These are phyloP conservation scores for Cruciata laevipes DNA, from an alignment of 257 asterid genomes.

Conservation along the genomic window DNA sequence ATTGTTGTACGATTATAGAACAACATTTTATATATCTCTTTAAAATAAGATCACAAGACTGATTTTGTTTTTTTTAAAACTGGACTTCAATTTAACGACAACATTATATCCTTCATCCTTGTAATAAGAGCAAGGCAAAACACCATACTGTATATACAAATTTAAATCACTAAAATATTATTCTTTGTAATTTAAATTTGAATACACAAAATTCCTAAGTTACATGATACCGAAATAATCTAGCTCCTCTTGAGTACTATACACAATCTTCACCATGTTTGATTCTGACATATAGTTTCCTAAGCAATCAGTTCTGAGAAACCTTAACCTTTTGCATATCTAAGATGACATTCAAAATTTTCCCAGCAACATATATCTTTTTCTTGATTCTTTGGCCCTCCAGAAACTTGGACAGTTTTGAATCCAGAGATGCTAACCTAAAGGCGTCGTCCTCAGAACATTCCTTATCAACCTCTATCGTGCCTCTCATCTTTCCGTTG, in stretches of 20 bases:
- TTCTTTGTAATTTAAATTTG: not conserved
- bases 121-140: not conserved
- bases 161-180: not conserved
- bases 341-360: slow-evolving; percentile 70
- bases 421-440: slow-evolving; percentile 55
- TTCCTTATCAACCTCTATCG: slow-evolving; percentile 67
- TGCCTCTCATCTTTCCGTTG: slow-evolving; percentile 94
- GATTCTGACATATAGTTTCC: not conserved
- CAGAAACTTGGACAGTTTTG: slow-evolving; percentile 57
- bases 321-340: slow-evolving; percentile 42
- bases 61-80: too few species aligned
- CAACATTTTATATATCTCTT: fast-evolving
- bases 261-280: not conserved
- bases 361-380: slow-evolving; percentile 72
- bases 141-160: not conserved
- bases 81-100: too few species aligned
- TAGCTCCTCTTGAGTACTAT: not conserved
- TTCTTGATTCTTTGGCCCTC: slow-evolving; percentile 65
- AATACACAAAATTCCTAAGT: not conserved
- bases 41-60: too few species aligned
- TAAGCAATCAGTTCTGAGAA: not conserved
- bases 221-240: not conserved
- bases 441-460: slow-evolving; percentile 84
- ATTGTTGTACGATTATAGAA: not conserved
- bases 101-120: too few species aligned